Conservation (phyloP, 106 monocot species). For the Platanthera guangdongensis region DNA sequence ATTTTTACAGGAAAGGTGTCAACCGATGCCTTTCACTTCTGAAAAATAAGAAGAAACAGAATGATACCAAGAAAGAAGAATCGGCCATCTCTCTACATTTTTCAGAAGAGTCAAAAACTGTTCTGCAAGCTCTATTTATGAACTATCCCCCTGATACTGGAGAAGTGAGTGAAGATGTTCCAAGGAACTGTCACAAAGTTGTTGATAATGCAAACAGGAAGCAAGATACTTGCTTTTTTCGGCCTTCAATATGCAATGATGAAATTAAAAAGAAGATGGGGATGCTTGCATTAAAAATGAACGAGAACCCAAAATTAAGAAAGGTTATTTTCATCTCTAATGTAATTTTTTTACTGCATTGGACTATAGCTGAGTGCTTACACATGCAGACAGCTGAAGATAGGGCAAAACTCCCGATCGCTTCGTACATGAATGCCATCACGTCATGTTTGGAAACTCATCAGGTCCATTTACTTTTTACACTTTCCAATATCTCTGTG, state of each 20-base stretch:
- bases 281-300: slow-evolving; percentile 40
- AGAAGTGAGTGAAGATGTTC: slow-evolving; percentile 31
- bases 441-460: slow-evolving; percentile 67
- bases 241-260: slow-evolving; percentile 42
- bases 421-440: slow-evolving; percentile 66
- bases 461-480: slow-evolving; percentile 42
- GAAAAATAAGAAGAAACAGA: slow-evolving; percentile 42
- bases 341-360: not conserved
- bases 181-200: slow-evolving; percentile 13
- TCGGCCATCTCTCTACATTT: slow-evolving; percentile 33
- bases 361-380: not conserved
- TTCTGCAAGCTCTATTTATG: slow-evolving; percentile 59
- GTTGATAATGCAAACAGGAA: slow-evolving; percentile 21
- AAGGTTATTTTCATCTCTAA: slow-evolving; percentile 43
- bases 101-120: slow-evolving; percentile 42
- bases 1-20: slow-evolving; percentile 31
- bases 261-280: slow-evolving; percentile 61
- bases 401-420: slow-evolving; percentile 79
- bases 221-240: slow-evolving; percentile 57
- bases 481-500: not conserved
- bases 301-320: slow-evolving; percentile 31
- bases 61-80: slow-evolving; percentile 31
- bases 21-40: slow-evolving; percentile 53
- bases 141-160: slow-evolving; percentile 65
- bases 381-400: slow-evolving; percentile 52